Conservation (phyloP, 345 rosid species). For the Rubroshorea leprosula region DNA sequence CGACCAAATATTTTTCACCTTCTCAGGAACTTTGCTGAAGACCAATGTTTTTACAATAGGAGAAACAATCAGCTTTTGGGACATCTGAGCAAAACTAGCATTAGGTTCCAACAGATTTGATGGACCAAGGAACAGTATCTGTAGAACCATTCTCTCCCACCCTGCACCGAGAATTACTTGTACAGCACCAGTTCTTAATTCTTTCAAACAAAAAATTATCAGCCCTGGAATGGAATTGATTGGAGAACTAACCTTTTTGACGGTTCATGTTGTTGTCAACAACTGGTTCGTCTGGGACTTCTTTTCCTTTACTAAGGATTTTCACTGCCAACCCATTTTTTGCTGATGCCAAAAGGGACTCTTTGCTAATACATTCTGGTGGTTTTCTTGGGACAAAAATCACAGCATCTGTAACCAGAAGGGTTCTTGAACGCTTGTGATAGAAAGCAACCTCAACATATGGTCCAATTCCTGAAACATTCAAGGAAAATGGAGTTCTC, state of each 20-base stretch:
- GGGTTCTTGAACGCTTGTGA: slow-evolving; percentile 77
- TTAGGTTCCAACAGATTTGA: slow-evolving; percentile 93
- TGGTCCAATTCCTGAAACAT: slow-evolving; percentile 73
- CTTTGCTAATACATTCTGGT: slow-evolving; percentile 71
- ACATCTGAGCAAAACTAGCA: slow-evolving; percentile 88
- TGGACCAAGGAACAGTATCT: slow-evolving; percentile 89
- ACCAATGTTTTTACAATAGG: slow-evolving; percentile 92
- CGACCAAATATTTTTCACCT: slow-evolving; percentile 52
- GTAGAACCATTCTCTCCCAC: slow-evolving; percentile 99
- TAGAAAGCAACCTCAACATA: slow-evolving; percentile 95
- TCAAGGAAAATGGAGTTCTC: slow-evolving; percentile 3
- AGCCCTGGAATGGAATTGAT: not conserved
- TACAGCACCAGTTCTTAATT: slow-evolving; percentile 1
- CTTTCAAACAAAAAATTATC: not conserved
- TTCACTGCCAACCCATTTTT: slow-evolving; percentile 92
- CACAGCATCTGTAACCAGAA: slow-evolving; percentile 85
- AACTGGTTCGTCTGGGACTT: slow-evolving; percentile 76
- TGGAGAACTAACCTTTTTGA: slow-evolving; percentile 55
- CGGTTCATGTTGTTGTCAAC: slow-evolving; percentile 60
- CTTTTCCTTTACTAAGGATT: slow-evolving; percentile 84
- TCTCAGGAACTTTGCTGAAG: slow-evolving; percentile 95
- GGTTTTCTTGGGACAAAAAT: slow-evolving; percentile 77
- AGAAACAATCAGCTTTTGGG: slow-evolving; percentile 88
- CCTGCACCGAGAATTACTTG: slow-evolving; percentile 42
- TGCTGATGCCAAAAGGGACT: slow-evolving; percentile 79